Percentiles rank a stretch among this genome's conserved stretches.
Evolutionary conservation across 2,329 filamentous ascomycete species (phyloP).

Genomic region (Diaporthe caulivora): DNA sequence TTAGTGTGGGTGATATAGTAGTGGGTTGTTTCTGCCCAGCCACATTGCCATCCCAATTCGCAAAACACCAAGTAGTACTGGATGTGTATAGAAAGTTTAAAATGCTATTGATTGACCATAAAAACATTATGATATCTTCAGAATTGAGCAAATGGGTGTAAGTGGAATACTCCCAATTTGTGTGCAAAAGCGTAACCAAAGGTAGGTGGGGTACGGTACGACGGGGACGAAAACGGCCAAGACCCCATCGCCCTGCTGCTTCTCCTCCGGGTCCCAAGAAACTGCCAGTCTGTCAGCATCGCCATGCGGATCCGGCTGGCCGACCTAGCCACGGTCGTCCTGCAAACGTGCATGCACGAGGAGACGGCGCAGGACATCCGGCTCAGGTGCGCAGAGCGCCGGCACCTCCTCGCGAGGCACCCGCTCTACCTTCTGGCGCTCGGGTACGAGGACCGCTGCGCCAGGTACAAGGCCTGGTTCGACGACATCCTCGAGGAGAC

Average conservation of each 20-base stretch:
- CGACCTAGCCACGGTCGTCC: constrained; percentile 24
- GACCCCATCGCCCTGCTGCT: constrained; percentile 17
- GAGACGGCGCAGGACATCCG: neutral
- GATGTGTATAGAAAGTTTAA: no score
- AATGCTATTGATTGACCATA: no score
- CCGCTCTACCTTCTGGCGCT: constrained; percentile 28
- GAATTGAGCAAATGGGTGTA: no score
- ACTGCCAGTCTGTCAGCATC: constrained; percentile 20
- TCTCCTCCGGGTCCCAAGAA: constrained; percentile 14
- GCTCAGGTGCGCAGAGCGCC: neutral
- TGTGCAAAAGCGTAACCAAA: no score
- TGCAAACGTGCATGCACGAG: constrained; percentile 6
- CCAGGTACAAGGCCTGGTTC: constrained; percentile 15
- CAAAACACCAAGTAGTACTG: no score
- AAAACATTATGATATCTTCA: no score
- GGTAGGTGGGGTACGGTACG: no score
- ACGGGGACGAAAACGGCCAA: neutral
- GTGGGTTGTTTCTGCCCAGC: no score
- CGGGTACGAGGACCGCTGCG: constrained; percentile 9
- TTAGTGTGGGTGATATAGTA: no score
- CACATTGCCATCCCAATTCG: no score
- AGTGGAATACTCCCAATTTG: no score
- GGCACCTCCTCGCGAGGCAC: neutral
- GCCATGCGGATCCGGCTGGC: constrained; percentile 24
- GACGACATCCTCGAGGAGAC: constrained; percentile 23